A percentile compares a stretch with the other conserved stretches of the same genome.
These are phyloP conservation scores for Triglochin maritima DNA, from an alignment of 106 monocot genomes.

Conservation along the genomic window DNA sequence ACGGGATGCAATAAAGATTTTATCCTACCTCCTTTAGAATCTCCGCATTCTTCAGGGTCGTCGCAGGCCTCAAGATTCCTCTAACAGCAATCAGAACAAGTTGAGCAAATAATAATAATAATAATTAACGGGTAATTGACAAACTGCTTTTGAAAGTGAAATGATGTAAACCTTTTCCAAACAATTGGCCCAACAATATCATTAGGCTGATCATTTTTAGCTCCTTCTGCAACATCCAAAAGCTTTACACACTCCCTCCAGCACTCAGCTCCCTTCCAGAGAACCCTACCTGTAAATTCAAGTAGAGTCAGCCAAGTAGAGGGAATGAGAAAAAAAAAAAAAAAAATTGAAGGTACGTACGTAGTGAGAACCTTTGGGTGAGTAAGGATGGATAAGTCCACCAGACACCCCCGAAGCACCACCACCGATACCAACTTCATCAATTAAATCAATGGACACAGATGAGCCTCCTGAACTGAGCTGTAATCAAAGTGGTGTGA, in stretches of 20 bases:
- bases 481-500: constrained; percentile 17
- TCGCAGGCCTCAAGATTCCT: constrained; percentile 81
- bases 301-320: neutral
- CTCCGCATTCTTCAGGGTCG: constrained; percentile 52
- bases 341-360: neutral
- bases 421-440: constrained; percentile 83
- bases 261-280: constrained; percentile 79
- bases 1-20: neutral
- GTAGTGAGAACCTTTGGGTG: constrained; percentile 64
- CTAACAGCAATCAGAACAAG: constrained; percentile 13
- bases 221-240: constrained; percentile 52
- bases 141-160: neutral
- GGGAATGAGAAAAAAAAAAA: neutral
- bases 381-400: constrained; percentile 94
- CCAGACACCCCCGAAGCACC: constrained; percentile 88
- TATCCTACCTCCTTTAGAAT: constrained; percentile 55
- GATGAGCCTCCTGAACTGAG: constrained; percentile 36
- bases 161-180: constrained; percentile 54
- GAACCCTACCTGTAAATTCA: constrained; percentile 45
- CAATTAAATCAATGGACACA: constrained; percentile 64
- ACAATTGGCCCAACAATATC: constrained; percentile 38
- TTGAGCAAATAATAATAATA: neutral
- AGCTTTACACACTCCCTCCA: constrained; percentile 82
- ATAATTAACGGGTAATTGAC: neutral
- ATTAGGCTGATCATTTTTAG: constrained; percentile 2